A percentile compares a stretch with the other conserved stretches of the same genome.
Conservation (phyloP, 2,329 filamentous ascomycete genomes). For the Cladophialophora chaetospira region DNA sequence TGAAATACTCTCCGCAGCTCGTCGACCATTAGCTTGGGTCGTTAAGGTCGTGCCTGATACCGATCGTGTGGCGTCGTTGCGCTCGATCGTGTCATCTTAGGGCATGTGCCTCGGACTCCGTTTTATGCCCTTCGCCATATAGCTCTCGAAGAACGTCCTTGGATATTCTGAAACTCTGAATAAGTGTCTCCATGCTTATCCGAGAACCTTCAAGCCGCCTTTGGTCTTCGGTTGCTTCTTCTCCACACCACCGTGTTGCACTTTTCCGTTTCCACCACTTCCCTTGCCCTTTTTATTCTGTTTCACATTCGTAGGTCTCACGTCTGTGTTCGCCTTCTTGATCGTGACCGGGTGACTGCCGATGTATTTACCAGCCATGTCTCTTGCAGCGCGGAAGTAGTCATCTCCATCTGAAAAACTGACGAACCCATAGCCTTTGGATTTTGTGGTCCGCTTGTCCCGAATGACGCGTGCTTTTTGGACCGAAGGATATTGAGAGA, state of each 20-base stretch:
- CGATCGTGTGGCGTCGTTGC: too few species aligned
- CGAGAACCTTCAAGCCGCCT: slow-evolving; percentile 48
- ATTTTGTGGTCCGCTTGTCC: slow-evolving; percentile 95
- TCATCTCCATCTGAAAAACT: slow-evolving; percentile 94
- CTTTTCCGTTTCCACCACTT: slow-evolving; percentile 37
- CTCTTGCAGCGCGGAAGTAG: slow-evolving; percentile 92
- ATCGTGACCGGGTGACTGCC: slow-evolving; percentile 91
- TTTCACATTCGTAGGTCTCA: slow-evolving; percentile 71
- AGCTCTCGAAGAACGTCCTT: too few species aligned
- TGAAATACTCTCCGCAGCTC: too few species aligned
- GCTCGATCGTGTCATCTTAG: too few species aligned
- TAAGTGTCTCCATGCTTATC: too few species aligned
- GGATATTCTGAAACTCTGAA: too few species aligned
- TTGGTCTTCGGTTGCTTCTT: slow-evolving; percentile 51
- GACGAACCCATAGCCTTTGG: slow-evolving; percentile 94
- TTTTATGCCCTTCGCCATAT: too few species aligned
- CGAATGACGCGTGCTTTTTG: slow-evolving; percentile 91
- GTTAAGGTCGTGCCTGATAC: too few species aligned
- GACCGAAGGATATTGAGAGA: slow-evolving; percentile 81
- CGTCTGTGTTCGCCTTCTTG: slow-evolving; percentile 86
- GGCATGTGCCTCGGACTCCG: too few species aligned
- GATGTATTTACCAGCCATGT: slow-evolving; percentile 99
- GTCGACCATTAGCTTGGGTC: too few species aligned
- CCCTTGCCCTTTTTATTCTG: slow-evolving; percentile 52
- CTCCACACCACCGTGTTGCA: slow-evolving; percentile 45